phyloP scores from a whole-genome alignment of 1,284 basidiomycete species.

The Leccinum proliferum region DNA sequence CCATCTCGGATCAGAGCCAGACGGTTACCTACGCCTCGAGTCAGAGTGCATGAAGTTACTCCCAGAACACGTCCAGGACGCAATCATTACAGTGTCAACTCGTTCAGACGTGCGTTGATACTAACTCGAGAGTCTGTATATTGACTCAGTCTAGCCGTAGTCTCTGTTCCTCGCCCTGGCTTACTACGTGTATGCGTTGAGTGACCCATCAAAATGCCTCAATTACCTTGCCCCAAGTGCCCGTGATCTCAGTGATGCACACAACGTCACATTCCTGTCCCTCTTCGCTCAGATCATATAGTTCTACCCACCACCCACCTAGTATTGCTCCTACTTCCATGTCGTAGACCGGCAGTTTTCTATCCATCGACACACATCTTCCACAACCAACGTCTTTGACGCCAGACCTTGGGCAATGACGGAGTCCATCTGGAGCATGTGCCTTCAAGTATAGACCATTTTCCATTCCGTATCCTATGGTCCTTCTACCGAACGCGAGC shows the following conservation, averaged over 20 bases:
- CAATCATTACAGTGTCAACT: slow-evolving; percentile 22
- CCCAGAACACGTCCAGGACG: slow-evolving; percentile 33
- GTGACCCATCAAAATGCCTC: slow-evolving; percentile 47
- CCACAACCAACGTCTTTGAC: slow-evolving; percentile 50
- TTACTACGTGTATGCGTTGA: slow-evolving; percentile 74
- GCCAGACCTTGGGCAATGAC: slow-evolving; percentile 60
- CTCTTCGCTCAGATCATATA: slow-evolving; percentile 40
- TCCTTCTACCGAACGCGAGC: slow-evolving; percentile 32
- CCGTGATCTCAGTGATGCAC: slow-evolving; percentile 44
- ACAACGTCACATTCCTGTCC: slow-evolving; percentile 42
- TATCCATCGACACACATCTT: slow-evolving; percentile 34
- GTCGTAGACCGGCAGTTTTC: slow-evolving; percentile 47
- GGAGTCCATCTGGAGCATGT: slow-evolving; percentile 60
- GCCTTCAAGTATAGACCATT: slow-evolving; percentile 53
- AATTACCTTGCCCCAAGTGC: slow-evolving; percentile 48
- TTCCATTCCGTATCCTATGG: not conserved
- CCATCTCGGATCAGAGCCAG: slow-evolving; percentile 28
- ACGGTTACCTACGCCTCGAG: slow-evolving; percentile 41
- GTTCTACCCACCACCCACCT: slow-evolving; percentile 33
- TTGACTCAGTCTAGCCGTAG: too few species aligned
- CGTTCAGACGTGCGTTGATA: slow-evolving; percentile 53
- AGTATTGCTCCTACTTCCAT: slow-evolving; percentile 36
- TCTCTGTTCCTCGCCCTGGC: too few species aligned
- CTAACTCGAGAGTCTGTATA: too few species aligned
- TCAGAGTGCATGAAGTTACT: slow-evolving; percentile 49